Evolutionary conservation across 1,139 yeast genomes (phyloP).

Genomic region (Hyphopichia fennica): DNA sequence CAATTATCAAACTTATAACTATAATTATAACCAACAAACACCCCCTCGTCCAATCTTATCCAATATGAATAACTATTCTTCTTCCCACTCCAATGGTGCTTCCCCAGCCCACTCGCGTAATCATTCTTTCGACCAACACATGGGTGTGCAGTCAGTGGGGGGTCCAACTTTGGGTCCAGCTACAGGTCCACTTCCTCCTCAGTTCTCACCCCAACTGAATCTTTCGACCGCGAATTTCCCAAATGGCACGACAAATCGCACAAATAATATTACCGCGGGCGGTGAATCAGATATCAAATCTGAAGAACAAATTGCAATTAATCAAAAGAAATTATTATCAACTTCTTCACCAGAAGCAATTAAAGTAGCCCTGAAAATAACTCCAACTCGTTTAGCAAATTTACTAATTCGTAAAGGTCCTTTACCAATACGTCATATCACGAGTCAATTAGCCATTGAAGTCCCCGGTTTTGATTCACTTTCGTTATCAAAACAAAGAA

Average conservation of each 20-base stretch:
- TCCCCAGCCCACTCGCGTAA: conserved; percentile 1
- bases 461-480: conserved; percentile 79
- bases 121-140: background rate
- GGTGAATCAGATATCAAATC: background rate
- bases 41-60: background rate
- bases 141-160: background rate
- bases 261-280: background rate
- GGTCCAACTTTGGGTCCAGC: background rate
- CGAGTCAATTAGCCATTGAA: conserved; percentile 71
- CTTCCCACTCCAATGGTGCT: background rate
- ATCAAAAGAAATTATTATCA: conserved; percentile 43
- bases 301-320: background rate
- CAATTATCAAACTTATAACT: background rate
- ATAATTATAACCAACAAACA: background rate
- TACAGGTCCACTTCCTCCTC: no score
- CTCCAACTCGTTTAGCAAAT: conserved; percentile 74
- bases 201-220: background rate
- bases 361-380: conserved; percentile 84
- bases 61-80: background rate
- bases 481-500: conserved; percentile 83
- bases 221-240: background rate
- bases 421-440: conserved; percentile 84
- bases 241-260: no score
- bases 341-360: conserved; percentile 88
- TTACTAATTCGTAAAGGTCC: conserved; percentile 78